Percentiles rank a stretch among this genome's conserved stretches.
phyloP scores from a whole-genome alignment of 2,329 filamentous ascomycete genomes.

The Grosmannia huntii region DNA sequence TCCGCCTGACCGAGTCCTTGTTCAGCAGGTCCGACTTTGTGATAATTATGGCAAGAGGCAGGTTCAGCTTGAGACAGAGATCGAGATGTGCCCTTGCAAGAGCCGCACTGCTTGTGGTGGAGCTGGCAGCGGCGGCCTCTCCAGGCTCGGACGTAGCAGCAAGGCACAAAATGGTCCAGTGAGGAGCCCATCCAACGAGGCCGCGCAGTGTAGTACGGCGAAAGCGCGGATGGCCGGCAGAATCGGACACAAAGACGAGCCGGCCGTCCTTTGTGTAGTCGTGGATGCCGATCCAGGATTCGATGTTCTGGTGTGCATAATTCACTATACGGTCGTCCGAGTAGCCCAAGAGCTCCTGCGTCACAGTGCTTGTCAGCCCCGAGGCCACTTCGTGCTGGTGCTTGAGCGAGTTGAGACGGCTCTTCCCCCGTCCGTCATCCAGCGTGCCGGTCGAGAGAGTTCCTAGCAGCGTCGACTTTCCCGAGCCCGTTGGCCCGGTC shows the following conservation, averaged over 20 bases:
- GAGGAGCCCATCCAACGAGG: slow-evolving; percentile 88
- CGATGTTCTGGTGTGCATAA: slow-evolving; percentile 74
- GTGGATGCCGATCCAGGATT: slow-evolving; percentile 92
- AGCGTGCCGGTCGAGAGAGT: slow-evolving; percentile 77
- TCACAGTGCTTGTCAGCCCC: slow-evolving; percentile 85
- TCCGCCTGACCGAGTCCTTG: slow-evolving; percentile 54
- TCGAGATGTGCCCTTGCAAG: slow-evolving; percentile 70
- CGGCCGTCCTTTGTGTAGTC: slow-evolving; percentile 59
- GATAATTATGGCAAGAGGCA: slow-evolving; percentile 70
- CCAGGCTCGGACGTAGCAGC: slow-evolving; percentile 55
- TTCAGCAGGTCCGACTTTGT: slow-evolving; percentile 77
- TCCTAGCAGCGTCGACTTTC: slow-evolving; percentile 83
- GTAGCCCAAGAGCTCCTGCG: slow-evolving; percentile 89
- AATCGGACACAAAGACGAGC: slow-evolving; percentile 81
- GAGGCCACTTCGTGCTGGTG: slow-evolving; percentile 89
- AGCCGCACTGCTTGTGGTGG: slow-evolving; percentile 26
- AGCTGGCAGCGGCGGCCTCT: slow-evolving; percentile 30
- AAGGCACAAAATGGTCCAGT: slow-evolving; percentile 85
- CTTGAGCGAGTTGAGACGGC: slow-evolving; percentile 74
- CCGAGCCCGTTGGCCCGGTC: slow-evolving; percentile 78
- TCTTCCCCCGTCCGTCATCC: slow-evolving; percentile 87
- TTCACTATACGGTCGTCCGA: slow-evolving; percentile 53
- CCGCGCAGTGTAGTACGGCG: slow-evolving; percentile 79
- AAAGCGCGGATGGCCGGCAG: slow-evolving; percentile 81
- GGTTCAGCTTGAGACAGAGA: slow-evolving; percentile 66